Evolutionary conservation across 768 basidiomycete species (phyloP).

Genomic region (Suillus subluteus): DNA sequence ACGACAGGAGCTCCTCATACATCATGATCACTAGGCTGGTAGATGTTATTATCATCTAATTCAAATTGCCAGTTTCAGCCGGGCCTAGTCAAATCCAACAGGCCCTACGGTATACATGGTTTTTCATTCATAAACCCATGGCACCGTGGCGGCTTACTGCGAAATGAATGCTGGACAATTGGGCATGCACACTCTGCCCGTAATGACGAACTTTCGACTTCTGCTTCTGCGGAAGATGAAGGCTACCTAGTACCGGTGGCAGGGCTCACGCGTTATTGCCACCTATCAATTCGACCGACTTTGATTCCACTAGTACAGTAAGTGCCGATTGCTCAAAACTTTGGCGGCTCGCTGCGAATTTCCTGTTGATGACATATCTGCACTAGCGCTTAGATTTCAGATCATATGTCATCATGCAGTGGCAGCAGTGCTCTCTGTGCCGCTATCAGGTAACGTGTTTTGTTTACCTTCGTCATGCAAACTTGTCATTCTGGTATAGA

Average conservation of each 20-base stretch:
- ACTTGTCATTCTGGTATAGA: slow-evolving; percentile 15
- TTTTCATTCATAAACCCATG: neutral
- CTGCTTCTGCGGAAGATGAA: neutral
- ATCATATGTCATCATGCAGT: neutral
- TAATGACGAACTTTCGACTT: neutral
- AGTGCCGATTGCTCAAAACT: neutral
- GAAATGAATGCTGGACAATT: neutral
- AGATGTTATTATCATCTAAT: neutral
- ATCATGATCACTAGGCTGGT: neutral
- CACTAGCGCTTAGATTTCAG: neutral
- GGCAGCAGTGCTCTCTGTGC: neutral
- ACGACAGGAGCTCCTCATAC: neutral
- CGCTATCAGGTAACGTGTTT: neutral
- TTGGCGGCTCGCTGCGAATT: neutral
- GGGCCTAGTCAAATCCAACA: neutral
- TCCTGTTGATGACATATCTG: neutral
- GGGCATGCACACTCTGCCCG: neutral
- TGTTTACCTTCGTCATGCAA: slow-evolving; percentile 31
- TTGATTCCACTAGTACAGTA: neutral
- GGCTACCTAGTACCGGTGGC: neutral
- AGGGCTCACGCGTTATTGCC: neutral
- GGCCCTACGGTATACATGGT: neutral
- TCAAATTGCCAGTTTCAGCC: neutral
- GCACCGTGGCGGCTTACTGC: neutral
- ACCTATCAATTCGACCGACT: neutral